Evolutionary conservation across 2,329 filamentous ascomycete species (phyloP), one percentile per base, ranked within the genome.

Genomic region (Clarireedia hainanense): DNA sequence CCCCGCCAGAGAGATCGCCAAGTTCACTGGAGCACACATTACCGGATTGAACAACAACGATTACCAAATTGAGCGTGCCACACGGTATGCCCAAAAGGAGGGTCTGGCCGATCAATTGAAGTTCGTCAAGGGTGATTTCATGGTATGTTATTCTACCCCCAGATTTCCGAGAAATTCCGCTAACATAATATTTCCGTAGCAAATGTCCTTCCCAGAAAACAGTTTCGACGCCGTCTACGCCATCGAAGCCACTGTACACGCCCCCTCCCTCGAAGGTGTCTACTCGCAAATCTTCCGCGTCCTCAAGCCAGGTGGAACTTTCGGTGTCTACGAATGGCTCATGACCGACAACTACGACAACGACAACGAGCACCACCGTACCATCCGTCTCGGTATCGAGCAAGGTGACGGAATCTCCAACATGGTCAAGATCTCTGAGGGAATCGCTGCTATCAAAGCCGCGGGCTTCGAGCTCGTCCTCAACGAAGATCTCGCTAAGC

Each of bases 31-130:
- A 59, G 87, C 83, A 65, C 90, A 96, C 66, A 81, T 97, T 61
- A 86, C 90, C 24, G 94, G 94, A 45, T 76, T 97, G 71, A 99
- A 97, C 84, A 97, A 96, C 84, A 97, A 97, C 74, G 90, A 96
- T 76, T 99, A 99, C 78, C 94, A 97, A 76, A 96, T 97, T 63
- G 83, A 96, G 71, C 89, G 94, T 63, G 92, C 91, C n/a, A 91
- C 84, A 14, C 78, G 80, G 54, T 96, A 96, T 70, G 90, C 91
- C 2, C 74, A 80, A 60, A 89, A 90, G 73, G 89, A 95, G 74
- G 85, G 86, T 51, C 77, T 97, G 52, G 80, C 85, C 1, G 73
- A 89, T 68, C 90, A 96, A 76, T 76, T 96, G 63, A 80, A 80
- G 61, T 97, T 90, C 67, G 86, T 90, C 69, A 96, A 97, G 81